Conservation (phyloP, 1,284 basidiomycete genomes). For the Meripilus lineatus region DNA sequence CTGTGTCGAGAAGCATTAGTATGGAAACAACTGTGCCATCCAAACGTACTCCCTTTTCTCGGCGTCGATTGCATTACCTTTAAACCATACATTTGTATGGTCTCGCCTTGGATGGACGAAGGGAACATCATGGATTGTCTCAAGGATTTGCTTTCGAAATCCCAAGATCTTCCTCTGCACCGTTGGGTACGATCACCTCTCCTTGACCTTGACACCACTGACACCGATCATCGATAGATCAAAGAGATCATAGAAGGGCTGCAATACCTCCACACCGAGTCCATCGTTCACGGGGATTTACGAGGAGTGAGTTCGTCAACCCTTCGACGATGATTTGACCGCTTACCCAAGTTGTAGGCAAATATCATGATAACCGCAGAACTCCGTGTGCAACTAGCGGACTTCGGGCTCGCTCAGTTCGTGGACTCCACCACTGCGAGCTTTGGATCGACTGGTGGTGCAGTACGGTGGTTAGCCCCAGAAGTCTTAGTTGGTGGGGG, state of each 20-base stretch:
- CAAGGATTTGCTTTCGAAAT: not conserved
- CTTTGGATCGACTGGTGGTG: not conserved
- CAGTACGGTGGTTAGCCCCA: conserved; percentile 7
- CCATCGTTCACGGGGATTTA: conserved; percentile 9
- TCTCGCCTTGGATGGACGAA: conserved; percentile 11
- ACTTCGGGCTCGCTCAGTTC: conserved; percentile 9
- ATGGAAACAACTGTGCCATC: conserved; percentile 11
- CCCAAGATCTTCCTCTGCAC: conserved; percentile 1
- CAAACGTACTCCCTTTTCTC: conserved; percentile 10
- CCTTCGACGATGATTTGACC: not conserved
- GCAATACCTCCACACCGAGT: conserved; percentile 6
- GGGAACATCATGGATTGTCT: conserved; percentile 9
- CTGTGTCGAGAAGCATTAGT: conserved; percentile 10
- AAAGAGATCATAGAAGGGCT: conserved; percentile 7
- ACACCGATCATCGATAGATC: not conserved
- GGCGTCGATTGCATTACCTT: conserved; percentile 10
- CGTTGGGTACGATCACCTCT: conserved; percentile 3
- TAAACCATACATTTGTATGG: conserved; percentile 7
- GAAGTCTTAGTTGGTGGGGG: no score
- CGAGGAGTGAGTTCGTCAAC: conserved; percentile 4
- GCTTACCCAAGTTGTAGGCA: not conserved
- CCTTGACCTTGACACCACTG: not conserved
- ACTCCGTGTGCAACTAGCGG: conserved; percentile 5
- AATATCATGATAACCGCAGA: conserved; percentile 10
- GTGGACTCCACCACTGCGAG: conserved; percentile 2